These are phyloP conservation scores for Podospora anserina DNA, from an alignment of 495 filamentous ascomycete genomes.

Conservation along the genomic window DNA sequence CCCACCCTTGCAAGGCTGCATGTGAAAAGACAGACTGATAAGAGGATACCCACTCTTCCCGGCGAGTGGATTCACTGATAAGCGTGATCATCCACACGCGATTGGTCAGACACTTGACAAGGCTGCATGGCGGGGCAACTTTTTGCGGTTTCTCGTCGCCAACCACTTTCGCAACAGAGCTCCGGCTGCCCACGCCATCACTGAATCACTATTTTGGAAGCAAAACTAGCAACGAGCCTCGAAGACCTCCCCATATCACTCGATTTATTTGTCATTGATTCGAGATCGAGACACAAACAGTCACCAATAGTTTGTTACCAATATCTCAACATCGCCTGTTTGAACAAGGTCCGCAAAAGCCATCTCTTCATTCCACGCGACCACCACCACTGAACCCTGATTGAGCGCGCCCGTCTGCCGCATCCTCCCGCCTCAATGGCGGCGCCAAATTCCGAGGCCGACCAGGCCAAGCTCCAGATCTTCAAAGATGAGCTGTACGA, in stretches of 20 bases:
- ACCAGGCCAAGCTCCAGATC: slow-evolving; percentile 28
- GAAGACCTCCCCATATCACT: too few species aligned
- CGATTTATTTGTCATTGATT: too few species aligned
- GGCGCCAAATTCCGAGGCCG: slow-evolving; percentile 15
- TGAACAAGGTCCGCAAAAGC: neutral
- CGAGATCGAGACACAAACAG: neutral
- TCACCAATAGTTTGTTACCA: neutral
- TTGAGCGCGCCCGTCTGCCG: slow-evolving; percentile 4
- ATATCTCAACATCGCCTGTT: neutral
- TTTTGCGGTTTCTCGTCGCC: slow-evolving; percentile 23
- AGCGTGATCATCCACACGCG: neutral
- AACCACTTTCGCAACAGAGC: slow-evolving; percentile 6
- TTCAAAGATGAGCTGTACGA: slow-evolving; percentile 38
- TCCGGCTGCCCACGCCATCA: neutral
- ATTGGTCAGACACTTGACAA: neutral
- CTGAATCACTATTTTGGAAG: neutral
- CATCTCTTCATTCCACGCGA: slow-evolving; percentile 2
- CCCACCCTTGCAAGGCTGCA: slow-evolving; percentile 4
- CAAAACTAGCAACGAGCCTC: neutral
- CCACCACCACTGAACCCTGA: neutral
- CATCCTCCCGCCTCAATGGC: slow-evolving; percentile 19
- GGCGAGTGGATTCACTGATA: neutral
- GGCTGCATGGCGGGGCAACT: slow-evolving; percentile 29
- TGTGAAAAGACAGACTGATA: neutral
- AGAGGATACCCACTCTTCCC: neutral